These are phyloP conservation scores for Glycine latifolia DNA, from an alignment of 306 rosid genomes.

Conservation along the genomic window DNA sequence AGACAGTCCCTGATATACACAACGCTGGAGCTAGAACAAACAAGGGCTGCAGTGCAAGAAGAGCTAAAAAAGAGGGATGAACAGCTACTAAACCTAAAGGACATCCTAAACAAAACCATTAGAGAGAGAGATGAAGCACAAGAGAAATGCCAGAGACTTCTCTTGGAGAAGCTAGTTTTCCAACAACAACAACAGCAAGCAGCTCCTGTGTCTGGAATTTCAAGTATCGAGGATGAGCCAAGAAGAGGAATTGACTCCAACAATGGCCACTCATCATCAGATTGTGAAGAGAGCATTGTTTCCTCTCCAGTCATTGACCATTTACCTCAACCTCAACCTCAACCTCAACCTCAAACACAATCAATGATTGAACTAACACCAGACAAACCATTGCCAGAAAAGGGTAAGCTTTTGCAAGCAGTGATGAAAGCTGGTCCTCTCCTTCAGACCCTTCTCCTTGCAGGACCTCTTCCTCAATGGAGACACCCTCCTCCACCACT, in stretches of 20 bases:
- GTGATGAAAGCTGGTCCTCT: constrained; percentile 99
- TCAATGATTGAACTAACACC: constrained; percentile 59
- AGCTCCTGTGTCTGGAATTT: constrained; percentile 81
- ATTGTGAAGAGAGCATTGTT: constrained; percentile 98
- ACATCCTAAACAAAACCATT: constrained; percentile 68
- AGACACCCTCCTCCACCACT: constrained; percentile 98
- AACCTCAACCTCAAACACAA: constrained; percentile 25
- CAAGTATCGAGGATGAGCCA: constrained; percentile 95
- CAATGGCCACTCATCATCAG: constrained; percentile 83
- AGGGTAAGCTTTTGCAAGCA: constrained; percentile 93
- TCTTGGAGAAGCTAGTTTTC: constrained; percentile 66
- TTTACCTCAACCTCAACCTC: constrained; percentile 49
- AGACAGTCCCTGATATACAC: constrained; percentile 69
- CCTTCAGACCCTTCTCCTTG: constrained; percentile 84
- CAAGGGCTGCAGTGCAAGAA: constrained; percentile 71
- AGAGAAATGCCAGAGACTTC: constrained; percentile 67
- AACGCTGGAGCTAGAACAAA: constrained; percentile 86
- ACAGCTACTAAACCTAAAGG: constrained; percentile 69
- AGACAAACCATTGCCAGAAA: constrained; percentile 87
- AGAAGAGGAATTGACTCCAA: constrained; percentile 80
- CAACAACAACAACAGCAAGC: constrained; percentile 62
- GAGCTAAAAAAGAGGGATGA: constrained; percentile 87
- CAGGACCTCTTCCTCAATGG: constrained; percentile 99
- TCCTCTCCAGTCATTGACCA: constrained; percentile 82
- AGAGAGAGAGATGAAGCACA: constrained; percentile 89